Conservation (phyloP, 306 rosid genomes). For the Quercus wislizeni region DNA sequence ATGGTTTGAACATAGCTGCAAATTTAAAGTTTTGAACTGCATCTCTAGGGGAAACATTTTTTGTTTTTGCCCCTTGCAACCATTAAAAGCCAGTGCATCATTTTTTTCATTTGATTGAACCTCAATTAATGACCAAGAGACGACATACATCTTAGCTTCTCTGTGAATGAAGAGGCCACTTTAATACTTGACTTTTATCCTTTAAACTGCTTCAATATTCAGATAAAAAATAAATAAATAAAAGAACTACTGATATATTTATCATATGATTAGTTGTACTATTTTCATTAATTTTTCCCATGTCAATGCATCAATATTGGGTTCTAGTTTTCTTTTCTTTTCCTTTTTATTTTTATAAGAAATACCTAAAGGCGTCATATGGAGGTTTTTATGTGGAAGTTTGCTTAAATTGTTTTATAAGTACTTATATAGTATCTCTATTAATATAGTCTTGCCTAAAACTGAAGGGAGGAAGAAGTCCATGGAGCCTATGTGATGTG, state of each 20-base stretch:
- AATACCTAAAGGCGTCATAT: neutral
- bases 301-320: conserved; percentile 6
- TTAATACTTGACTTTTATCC: neutral
- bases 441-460: neutral
- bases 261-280: neutral
- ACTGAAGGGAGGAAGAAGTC: conserved; percentile 8
- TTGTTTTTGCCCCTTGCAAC: neutral
- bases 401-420: neutral
- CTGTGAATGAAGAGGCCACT: conserved; percentile 20
- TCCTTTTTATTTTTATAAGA: neutral
- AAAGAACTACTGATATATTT: neutral
- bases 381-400: conserved; percentile 1
- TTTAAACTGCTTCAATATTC: conserved; percentile 1
- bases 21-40: neutral
- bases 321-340: neutral
- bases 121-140: neutral
- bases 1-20: neutral
- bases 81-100: neutral
- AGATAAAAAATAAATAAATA: neutral
- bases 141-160: conserved; percentile 4
- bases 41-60: neutral
- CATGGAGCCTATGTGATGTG: neutral
- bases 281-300: neutral
- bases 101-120: neutral
- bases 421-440: too few species aligned